phyloP scores from a whole-genome alignment of 305 asterid species.

The Rubia peregrina region DNA sequence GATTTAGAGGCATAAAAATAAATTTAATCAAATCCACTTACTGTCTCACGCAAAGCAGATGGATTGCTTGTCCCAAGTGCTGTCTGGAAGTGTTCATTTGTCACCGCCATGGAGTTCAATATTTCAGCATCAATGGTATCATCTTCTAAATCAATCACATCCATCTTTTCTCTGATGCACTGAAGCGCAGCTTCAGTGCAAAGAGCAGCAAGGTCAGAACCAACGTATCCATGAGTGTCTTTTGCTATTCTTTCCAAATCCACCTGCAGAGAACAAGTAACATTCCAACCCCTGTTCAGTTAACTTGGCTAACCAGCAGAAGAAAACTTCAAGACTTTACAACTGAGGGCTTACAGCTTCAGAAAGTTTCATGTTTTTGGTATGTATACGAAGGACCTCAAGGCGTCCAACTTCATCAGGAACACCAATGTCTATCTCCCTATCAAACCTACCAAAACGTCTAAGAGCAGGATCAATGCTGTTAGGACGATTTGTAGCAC shows the following conservation, averaged over 20 bases:
- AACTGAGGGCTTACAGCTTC: conserved; percentile 47
- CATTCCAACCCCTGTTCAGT: neutral
- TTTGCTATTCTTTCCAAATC: conserved; percentile 44
- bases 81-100: conserved; percentile 48
- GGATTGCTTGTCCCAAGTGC: conserved; percentile 55
- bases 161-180: conserved; percentile 52
- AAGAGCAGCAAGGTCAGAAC: conserved; percentile 51
- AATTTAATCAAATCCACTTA: conserved; percentile 17
- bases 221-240: conserved; percentile 45
- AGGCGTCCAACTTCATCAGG: conserved; percentile 91
- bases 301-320: neutral
- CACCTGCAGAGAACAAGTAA: conserved; percentile 29
- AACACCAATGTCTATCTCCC: conserved; percentile 88
- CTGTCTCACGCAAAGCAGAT: conserved; percentile 51
- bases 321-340: neutral
- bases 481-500: conserved; percentile 81
- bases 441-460: conserved; percentile 84
- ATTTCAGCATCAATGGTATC: conserved; percentile 50
- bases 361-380: conserved; percentile 84
- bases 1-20: neutral
- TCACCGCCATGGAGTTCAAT: conserved; percentile 45
- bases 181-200: conserved; percentile 57
- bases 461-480: conserved; percentile 92
- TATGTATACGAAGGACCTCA: conserved; percentile 82
- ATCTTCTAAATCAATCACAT: conserved; percentile 47